Percentiles rank a stretch among this genome's conserved stretches.
Evolutionary conservation across 208 protist genomes (phyloP).

Genomic region (Crithidia mellificae): DNA sequence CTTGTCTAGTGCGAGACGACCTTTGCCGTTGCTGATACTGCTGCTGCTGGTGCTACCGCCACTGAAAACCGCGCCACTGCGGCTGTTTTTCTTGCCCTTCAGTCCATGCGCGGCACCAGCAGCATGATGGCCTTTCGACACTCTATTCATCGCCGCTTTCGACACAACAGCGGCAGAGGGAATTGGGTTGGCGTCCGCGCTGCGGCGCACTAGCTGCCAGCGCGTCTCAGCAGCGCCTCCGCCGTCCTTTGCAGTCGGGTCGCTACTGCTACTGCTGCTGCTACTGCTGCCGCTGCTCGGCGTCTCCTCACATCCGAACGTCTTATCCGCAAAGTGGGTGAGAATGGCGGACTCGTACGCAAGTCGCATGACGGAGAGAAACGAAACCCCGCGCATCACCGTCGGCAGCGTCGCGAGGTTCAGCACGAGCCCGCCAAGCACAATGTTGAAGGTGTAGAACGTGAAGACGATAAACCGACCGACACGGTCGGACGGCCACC

Average conservation of each 20-base stretch:
- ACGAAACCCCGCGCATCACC: constrained; percentile 41
- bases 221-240: too few species aligned
- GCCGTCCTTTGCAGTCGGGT: background rate
- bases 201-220: background rate
- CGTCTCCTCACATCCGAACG: constrained; percentile 44
- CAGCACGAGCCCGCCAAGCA: constrained; percentile 62
- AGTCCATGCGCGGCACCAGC: too few species aligned
- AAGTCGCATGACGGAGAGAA: constrained; percentile 49
- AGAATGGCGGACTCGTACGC: constrained; percentile 62
- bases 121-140: too few species aligned
- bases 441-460: constrained; percentile 60
- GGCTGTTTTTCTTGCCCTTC: too few species aligned
- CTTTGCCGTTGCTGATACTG: background rate
- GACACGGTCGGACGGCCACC: constrained; percentile 31
- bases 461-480: constrained; percentile 46
- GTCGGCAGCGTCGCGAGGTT: constrained; percentile 60
- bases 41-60: too few species aligned
- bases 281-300: background rate
- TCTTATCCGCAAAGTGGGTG: constrained; percentile 45
- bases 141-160: background rate
- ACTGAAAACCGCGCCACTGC: too few species aligned
- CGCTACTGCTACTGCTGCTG: background rate
- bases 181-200: background rate
- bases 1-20: background rate
- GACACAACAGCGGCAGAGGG: background rate